phyloP scores from a whole-genome alignment of 371 early-diverging fungal genomes.

The Capniomyces stellatus region DNA sequence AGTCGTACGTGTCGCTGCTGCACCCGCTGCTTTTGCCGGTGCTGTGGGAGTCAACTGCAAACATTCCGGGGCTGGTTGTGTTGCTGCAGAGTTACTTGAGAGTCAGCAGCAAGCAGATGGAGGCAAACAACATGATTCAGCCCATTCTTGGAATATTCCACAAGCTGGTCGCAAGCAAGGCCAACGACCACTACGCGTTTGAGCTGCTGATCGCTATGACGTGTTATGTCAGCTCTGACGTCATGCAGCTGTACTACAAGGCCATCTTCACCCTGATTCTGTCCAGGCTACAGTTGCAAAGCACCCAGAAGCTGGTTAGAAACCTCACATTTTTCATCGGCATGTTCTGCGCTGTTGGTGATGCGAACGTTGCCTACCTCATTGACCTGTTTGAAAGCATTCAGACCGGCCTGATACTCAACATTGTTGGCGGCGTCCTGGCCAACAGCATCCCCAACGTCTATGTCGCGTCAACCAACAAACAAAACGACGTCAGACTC shows the following conservation, averaged over 20 bases:
- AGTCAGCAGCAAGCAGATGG: constrained; percentile 39
- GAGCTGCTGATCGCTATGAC: constrained; percentile 49
- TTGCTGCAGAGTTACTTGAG: constrained; percentile 67
- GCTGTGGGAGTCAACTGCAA: constrained; percentile 64
- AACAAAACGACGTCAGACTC: neutral
- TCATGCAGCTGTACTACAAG: constrained; percentile 46
- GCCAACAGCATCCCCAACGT: constrained; percentile 46
- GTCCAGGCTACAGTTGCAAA: constrained; percentile 50
- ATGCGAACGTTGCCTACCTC: constrained; percentile 31
- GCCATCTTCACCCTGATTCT: constrained; percentile 57
- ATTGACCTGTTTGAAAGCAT: constrained; percentile 55
- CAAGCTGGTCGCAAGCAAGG: constrained; percentile 65
- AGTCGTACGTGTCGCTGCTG: constrained; percentile 47
- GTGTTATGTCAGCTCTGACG: constrained; percentile 7
- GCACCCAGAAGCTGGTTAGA: constrained; percentile 38
- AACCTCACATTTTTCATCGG: constrained; percentile 54
- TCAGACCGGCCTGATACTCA: constrained; percentile 57
- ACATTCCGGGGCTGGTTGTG: constrained; percentile 82
- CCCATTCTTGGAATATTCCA: constrained; percentile 88
- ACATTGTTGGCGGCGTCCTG: constrained; percentile 45
- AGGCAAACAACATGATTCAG: constrained; percentile 43
- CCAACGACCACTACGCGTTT: constrained; percentile 73
- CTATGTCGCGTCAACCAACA: constrained; percentile 8
- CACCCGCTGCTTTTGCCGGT: constrained; percentile 61
- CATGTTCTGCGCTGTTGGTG: constrained; percentile 41